Percentiles rank a stretch among this genome's conserved stretches.
phyloP scores from a whole-genome alignment of 1,284 basidiomycete species.

The Pseudozyma pruni region DNA sequence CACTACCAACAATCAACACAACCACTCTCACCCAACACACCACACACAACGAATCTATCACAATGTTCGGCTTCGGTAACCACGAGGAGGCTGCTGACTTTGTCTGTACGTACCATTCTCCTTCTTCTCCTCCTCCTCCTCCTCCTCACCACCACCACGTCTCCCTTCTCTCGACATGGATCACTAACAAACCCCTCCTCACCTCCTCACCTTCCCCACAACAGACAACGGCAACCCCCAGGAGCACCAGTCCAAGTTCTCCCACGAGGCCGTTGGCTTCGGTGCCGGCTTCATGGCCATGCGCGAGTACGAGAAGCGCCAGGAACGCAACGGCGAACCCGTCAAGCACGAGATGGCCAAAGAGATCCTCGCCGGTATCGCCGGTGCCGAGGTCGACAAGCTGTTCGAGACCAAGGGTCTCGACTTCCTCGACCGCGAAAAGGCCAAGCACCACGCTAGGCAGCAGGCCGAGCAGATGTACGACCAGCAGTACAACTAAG shows the following conservation, averaged over 20 bases:
- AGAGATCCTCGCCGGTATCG: conserved; percentile 68
- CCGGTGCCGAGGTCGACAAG: conserved; percentile 60
- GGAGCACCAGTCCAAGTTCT: conserved; percentile 64
- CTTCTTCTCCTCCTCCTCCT: not conserved
- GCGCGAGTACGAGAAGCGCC: conserved; percentile 73
- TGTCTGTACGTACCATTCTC: conserved; percentile 36
- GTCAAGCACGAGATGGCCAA: conserved; percentile 69
- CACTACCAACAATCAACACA: not conserved
- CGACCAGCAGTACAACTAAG: conserved; percentile 50
- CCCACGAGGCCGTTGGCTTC: conserved; percentile 76
- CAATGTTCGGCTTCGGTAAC: conserved; percentile 48
- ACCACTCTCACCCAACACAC: conserved; percentile 1
- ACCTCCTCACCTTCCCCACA: not conserved
- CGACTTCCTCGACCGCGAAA: conserved; percentile 66
- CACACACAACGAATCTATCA: conserved; percentile 1
- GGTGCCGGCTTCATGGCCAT: conserved; percentile 70
- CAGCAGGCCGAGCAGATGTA: conserved; percentile 52
- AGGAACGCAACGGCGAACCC: conserved; percentile 70
- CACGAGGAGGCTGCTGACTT: conserved; percentile 52
- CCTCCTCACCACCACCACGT: not conserved
- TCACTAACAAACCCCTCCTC: not conserved
- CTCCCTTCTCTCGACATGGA: not conserved
- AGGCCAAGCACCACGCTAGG: conserved; percentile 70
- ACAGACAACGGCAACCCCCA: conserved; percentile 49
- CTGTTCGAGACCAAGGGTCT: conserved; percentile 62